Conservation (phyloP, 2,329 filamentous ascomycete genomes). For the Pseudocercospora fijiensis region DNA sequence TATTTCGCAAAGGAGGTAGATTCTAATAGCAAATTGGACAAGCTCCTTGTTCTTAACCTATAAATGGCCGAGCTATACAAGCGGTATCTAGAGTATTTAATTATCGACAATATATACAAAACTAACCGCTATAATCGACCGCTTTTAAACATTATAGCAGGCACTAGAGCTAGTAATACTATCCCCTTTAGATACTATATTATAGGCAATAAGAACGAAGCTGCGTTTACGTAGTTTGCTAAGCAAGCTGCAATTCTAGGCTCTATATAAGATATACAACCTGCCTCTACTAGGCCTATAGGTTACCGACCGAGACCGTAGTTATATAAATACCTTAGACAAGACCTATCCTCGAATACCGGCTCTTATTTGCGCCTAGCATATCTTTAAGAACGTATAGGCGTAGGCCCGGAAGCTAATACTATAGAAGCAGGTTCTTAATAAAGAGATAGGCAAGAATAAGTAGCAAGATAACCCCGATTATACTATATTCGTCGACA, state of each 20-base stretch:
- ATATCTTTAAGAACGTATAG: conserved; percentile 4
- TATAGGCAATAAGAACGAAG: neutral
- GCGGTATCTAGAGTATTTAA: neutral
- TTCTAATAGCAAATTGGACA: neutral
- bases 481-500: neutral
- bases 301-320: neutral
- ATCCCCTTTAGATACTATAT: neutral
- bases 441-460: neutral
- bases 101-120: neutral
- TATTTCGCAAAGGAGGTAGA: neutral
- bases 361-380: neutral
- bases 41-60: neutral
- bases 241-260: neutral
- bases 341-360: neutral
- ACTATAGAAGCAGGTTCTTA: neutral
- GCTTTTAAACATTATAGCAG: neutral
- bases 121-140: neutral
- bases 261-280: neutral
- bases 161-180: neutral
- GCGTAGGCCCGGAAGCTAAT: neutral
- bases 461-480: neutral
- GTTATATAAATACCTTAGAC: neutral
- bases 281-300: neutral
- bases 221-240: neutral
- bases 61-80: neutral